Evolutionary conservation across 257 asterid genomes (phyloP).

Genomic region (Ophiorrhiza pumila): DNA sequence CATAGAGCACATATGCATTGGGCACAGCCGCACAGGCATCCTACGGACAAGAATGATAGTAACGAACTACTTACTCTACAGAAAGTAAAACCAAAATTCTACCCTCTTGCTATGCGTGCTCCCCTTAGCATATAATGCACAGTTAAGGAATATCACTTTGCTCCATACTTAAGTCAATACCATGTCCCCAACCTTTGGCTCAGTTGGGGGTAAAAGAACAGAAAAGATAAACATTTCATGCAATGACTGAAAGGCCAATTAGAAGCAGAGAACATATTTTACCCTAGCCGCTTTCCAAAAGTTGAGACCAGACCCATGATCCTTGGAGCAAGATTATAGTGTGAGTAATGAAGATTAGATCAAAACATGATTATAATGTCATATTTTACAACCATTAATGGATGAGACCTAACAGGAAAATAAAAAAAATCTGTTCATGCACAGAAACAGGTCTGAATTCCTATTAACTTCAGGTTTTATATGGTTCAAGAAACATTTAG

Average conservation of each 20-base stretch:
- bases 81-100: background rate
- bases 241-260: background rate
- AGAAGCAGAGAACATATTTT: background rate
- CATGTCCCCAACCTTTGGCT: background rate
- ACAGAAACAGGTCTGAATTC: background rate
- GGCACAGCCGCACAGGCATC: no score
- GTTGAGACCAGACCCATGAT: background rate
- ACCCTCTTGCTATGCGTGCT: background rate
- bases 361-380: background rate
- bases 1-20: no score
- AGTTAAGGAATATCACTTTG: background rate
- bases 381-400: background rate
- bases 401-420: background rate
- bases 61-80: background rate
- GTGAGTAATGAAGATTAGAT: background rate
- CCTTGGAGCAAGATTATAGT: background rate
- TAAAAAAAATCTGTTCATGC: background rate
- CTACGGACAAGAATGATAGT: background rate
- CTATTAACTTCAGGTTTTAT: background rate
- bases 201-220: background rate
- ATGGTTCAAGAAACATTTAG: background rate
- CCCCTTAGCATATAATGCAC: background rate
- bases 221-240: background rate
- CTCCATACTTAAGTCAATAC: background rate
- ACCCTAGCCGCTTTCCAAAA: background rate